Evolutionary conservation across 495 filamentous ascomycete species (phyloP), one percentile per base, ranked within the genome.

Genomic region (Podospora fimiseda): DNA sequence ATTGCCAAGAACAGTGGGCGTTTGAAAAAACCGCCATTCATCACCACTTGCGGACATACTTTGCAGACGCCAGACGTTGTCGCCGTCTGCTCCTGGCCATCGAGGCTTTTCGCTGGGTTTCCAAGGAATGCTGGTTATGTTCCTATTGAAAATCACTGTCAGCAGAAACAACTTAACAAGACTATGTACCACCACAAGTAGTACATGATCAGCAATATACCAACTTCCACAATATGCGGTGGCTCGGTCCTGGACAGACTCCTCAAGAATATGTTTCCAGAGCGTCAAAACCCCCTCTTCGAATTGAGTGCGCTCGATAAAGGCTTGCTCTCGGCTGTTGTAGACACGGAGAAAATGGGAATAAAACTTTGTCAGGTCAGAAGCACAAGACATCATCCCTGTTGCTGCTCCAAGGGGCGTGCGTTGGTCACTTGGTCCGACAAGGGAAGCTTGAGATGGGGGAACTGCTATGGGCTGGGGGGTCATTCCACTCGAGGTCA

Each of bases 51-150:
- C 15, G n/a, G 50, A 48, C 0, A 43, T 33, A 9, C 19, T 48
- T 14, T 60, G 39, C 9, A 62, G 1, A 2, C 52, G 22, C n/a
- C 43, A 23, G 0, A 30, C 33, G n/a, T 62, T 60, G 41, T 56
- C 57, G 0, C 57, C 57, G 19, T 60, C 55, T 1, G 57, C 52
- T 9, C 60, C 57, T 37, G 60, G 60, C 56, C 44, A 56, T 4
- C 52, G 41, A 4, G 37, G 44, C n/a, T 6, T 21, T 8, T 40
- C 21, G 19, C 48, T 16, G 14, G 52, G 13, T 6, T 19, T 37
- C 53, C 54, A 45, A 9, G 49, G 48, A 1, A 56, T 20, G 13
- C 18, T 14, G 42, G 36, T 38, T 1, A 45, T 58, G 42, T 50
- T 52, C 39, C 39, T 42, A 19, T 42, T n/a, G n/a, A n/a, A n/a